Evolutionary conservation across 345 rosid genomes (phyloP).

Genomic region (Aethionema arabicum): DNA sequence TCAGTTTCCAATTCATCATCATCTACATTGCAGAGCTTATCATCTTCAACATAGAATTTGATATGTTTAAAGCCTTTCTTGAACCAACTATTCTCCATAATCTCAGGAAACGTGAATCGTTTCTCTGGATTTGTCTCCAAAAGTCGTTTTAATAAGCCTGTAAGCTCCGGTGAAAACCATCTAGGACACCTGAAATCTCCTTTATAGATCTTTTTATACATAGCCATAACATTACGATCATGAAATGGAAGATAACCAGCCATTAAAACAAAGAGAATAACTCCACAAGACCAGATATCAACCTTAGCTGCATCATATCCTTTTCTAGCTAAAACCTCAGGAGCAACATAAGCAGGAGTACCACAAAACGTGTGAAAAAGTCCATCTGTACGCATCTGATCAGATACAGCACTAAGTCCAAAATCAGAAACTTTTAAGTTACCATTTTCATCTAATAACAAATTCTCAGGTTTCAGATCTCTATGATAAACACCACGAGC

Average conservation of each 20-base stretch:
- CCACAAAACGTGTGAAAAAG: conserved; percentile 88
- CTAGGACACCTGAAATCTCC: conserved; percentile 79
- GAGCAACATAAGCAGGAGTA: conserved; percentile 79
- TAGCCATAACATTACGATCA: conserved; percentile 67
- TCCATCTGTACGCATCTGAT: conserved; percentile 70
- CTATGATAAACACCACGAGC: conserved; percentile 82
- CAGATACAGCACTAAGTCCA: conserved; percentile 78
- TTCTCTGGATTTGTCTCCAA: conserved; percentile 70
- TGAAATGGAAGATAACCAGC: conserved; percentile 77
- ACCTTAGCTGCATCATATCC: conserved; percentile 85
- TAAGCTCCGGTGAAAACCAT: conserved; percentile 66
- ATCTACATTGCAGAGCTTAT: conserved; percentile 46
- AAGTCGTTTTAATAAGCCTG: conserved; percentile 45
- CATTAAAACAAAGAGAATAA: conserved; percentile 70
- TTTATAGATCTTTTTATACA: conserved; percentile 76
- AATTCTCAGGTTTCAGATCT: conserved; percentile 83
- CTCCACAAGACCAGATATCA: conserved; percentile 95
- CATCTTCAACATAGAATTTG: conserved; percentile 59
- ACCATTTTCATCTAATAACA: conserved; percentile 70
- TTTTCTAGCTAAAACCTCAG: conserved; percentile 71
- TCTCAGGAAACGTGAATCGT: conserved; percentile 59
- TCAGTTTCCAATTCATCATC: conserved; percentile 38
- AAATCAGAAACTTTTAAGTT: conserved; percentile 80
- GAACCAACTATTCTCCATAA: conserved; percentile 86
- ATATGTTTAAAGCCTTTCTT: conserved; percentile 64